Percentiles rank a stretch among this genome's conserved stretches.
phyloP scores from a whole-genome alignment of 208 protist species.

The Trypanosoma platydactyli region DNA sequence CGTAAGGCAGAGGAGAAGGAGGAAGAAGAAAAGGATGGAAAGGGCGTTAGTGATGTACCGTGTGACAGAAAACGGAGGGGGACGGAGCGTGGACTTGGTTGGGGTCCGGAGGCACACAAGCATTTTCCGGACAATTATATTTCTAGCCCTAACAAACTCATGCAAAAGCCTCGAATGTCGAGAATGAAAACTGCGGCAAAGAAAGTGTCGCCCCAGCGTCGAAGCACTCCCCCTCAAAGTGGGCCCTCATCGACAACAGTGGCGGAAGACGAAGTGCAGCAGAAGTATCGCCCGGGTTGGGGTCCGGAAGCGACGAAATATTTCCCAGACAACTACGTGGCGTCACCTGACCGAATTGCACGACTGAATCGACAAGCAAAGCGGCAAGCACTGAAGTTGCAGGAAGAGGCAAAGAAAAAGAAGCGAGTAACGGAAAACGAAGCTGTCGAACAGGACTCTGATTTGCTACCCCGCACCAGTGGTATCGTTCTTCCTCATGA shows the following conservation, averaged over 20 bases:
- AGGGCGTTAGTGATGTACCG: not conserved
- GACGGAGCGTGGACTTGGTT: conserved; percentile 33
- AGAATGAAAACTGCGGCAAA: not conserved
- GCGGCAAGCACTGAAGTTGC: not conserved
- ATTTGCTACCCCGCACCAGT: not conserved
- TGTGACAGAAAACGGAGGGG: conserved; percentile 4
- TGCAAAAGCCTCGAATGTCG: conserved; percentile 5
- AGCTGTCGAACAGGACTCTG: not conserved
- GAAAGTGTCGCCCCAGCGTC: not conserved
- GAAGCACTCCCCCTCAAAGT: not conserved
- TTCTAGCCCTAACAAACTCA: conserved; percentile 53
- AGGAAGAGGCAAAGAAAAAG: conserved; percentile 23
- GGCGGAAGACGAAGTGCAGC: not conserved
- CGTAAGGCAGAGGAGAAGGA: not conserved
- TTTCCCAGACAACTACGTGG: conserved; percentile 76
- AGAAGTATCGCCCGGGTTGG: conserved; percentile 43
- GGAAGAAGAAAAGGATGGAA: conserved; percentile 3
- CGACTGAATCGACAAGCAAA: conserved; percentile 21
- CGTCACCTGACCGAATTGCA: conserved; percentile 51
- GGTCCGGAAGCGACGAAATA: conserved; percentile 67
- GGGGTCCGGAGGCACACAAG: conserved; percentile 74
- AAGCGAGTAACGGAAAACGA: not conserved
- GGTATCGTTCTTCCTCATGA: not conserved
- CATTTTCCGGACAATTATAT: conserved; percentile 75
- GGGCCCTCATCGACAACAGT: not conserved